Base-by-base conservation (phyloP, 306 rosid species). In the Malus asiatica region DNA sequence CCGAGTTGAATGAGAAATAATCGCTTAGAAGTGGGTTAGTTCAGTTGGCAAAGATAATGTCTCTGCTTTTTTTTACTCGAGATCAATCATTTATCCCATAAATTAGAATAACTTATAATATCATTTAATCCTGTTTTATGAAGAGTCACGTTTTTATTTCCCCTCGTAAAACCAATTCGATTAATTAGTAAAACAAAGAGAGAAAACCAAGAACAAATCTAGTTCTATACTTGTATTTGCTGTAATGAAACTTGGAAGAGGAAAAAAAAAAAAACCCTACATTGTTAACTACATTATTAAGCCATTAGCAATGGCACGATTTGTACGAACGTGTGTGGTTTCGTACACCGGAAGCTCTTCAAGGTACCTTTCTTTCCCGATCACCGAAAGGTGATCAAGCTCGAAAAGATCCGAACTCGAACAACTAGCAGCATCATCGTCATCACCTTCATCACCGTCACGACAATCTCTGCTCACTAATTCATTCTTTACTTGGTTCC, bases 361-460 rank as follows among this genome's bases (percentile, higher is more conserved):
- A 1, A 67, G 66, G 33, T 86, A 92, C 84, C 92, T 78, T 68
- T 81, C 66, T 16, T 83, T 77, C 30, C 84, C 90, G 32, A 79
- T 78, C 46, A 81, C 84, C 2, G 74, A 19, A 1, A 92, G 73
- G 68, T 96, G 98, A 84, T 96, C 98, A 51, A 96, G 93, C 83
- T 96, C 99, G 42, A 96, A 96, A 64, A 96, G 96, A 87, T 96
- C 99, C 12, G 97, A 92, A 84, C 99, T 96, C n/a, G 98, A 83
- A 86, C 70, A 83, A 70, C 99, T 96, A 10, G 86, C 83, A 8
- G 83, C 88, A 8, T 88, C 98, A 4, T 90, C 98, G 0, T 84
- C 90, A 1, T 83, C 89, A 2, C 81, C 80, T 0, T 75, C 86
- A 0, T 79, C 77, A 1, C 75, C 15, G 1, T 74, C 38, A 1